Conservation (phyloP, 768 basidiomycete species). For the Calocybe indica region DNA sequence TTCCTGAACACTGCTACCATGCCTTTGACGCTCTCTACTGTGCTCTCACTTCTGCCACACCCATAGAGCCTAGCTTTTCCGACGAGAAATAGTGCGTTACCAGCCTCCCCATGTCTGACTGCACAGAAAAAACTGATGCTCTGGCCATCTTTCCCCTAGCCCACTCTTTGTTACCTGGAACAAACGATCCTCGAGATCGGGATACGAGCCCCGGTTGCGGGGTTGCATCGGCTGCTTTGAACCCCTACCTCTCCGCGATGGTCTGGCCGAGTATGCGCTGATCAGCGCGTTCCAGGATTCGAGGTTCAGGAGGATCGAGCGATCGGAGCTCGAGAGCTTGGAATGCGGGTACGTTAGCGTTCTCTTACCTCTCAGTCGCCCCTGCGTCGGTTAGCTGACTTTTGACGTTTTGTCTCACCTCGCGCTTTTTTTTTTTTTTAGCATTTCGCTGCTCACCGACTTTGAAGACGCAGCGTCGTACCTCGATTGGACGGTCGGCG, state of each 20-base stretch:
- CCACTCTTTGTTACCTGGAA: constrained; percentile 99
- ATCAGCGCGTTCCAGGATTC: constrained; percentile 87
- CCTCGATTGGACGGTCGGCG: constrained; percentile 90
- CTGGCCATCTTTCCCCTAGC: constrained; percentile 30
- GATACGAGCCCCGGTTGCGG: constrained; percentile 59
- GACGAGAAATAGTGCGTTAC: constrained; percentile 75
- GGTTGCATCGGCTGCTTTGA: constrained; percentile 97
- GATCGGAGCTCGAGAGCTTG: constrained; percentile 69
- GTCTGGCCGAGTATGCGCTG: constrained; percentile 85
- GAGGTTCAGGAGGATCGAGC: constrained; percentile 77
- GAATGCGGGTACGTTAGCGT: constrained; percentile 73
- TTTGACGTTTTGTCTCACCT: not conserved
- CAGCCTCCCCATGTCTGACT: not conserved
- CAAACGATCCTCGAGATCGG: constrained; percentile 54
- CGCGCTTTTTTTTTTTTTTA: constrained; percentile 31
- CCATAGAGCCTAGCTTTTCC: constrained; percentile 56
- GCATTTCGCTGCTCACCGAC: constrained; percentile 89
- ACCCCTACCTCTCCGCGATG: constrained; percentile 63
- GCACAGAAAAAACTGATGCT: not conserved
- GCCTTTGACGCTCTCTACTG: constrained; percentile 82
- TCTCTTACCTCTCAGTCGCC: not conserved
- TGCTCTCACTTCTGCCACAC: constrained; percentile 52
- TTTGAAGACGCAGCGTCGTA: constrained; percentile 83
- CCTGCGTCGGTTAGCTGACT: not conserved
- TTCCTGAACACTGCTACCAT: constrained; percentile 71